Evolutionary conservation across 345 rosid genomes (phyloP).

Genomic region (Orychophragmus violaceus): DNA sequence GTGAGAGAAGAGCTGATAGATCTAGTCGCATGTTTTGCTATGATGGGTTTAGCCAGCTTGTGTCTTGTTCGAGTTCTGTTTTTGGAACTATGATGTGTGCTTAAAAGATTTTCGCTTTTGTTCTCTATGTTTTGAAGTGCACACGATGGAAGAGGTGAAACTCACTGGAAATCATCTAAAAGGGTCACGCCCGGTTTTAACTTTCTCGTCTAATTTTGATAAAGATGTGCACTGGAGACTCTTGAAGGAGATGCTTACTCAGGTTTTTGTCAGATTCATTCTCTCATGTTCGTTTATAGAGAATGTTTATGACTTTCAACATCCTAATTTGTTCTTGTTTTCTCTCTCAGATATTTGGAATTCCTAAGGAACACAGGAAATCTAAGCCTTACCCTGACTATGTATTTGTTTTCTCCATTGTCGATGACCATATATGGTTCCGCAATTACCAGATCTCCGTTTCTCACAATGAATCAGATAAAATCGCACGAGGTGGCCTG

Average conservation of each 20-base stretch:
- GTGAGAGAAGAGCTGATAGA: background rate
- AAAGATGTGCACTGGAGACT: too few species aligned
- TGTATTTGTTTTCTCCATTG: conserved; percentile 84
- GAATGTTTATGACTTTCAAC: background rate
- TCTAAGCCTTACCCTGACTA: conserved; percentile 94
- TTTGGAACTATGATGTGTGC: background rate
- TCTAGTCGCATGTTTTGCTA: background rate
- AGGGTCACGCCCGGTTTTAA: conserved; percentile 77
- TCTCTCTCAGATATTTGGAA: conserved; percentile 61
- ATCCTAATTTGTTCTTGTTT: background rate
- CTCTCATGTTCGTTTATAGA: background rate
- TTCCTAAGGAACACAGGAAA: conserved; percentile 85
- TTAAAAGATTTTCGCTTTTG: background rate
- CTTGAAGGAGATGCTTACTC: conserved; percentile 75
- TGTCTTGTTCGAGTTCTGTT: background rate
- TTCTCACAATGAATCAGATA: conserved; percentile 85
- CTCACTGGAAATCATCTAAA: conserved; percentile 91
- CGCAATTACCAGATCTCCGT: conserved; percentile 93
- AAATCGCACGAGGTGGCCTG: conserved; percentile 71
- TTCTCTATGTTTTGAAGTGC: conserved; percentile 41
- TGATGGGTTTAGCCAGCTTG: background rate
- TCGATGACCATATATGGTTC: conserved; percentile 94
- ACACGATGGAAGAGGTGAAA: conserved; percentile 92
- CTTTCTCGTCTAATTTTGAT: conserved; percentile 82
- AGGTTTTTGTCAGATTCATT: conserved; percentile 35